Evolutionary conservation across 768 basidiomycete species (phyloP), one percentile per base, ranked within the genome.

Genomic region (Tricholoma matsutake): DNA sequence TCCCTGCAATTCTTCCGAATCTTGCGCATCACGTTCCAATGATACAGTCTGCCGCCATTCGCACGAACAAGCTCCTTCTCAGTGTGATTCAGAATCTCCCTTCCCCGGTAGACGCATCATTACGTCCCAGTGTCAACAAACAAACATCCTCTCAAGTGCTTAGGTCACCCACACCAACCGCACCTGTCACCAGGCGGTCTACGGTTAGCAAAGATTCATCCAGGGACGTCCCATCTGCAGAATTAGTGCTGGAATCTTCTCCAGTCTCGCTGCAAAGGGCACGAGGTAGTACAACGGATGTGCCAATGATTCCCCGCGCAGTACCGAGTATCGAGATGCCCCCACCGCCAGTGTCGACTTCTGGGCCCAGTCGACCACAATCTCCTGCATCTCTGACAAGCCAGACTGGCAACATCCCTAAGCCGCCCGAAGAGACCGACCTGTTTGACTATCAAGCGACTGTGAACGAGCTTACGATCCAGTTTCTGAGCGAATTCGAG

Each of bases 401-500:
- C 60, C 71, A 75, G 64, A 68, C 74, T 9, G 76, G 75, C 18
- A 72, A 74, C 7, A 74, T 67, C 60, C 70, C 76, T 31, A 62
- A 72, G 11, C 64, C 72, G 47, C 62, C 69, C 16, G 81, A 82
- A 66, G 89, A 87, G 41, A 73, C 75, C 16, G 94, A 96, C 70
- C 81, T 83, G 2, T 94, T 99, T 67, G 94, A 97, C 70, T 97
- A 97, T 67, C 90, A 93, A 65, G 84, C 87, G 18, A 98, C 94
- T 0, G 96, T 99, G 56, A 93, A 92, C 68, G 92, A 91, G 54
- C 74, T 99, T 64, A 97, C 94, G 4, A 79, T 97, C 54, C 95
- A 97, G 66, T 96, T 99, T 71, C 70, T 98, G 74, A 95, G 92
- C 73, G 96, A 99, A 74, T 94, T 92, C 66, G 96, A 97, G 71